phyloP scores from a whole-genome alignment of 306 rosid genomes.

The Trifolium repens region DNA sequence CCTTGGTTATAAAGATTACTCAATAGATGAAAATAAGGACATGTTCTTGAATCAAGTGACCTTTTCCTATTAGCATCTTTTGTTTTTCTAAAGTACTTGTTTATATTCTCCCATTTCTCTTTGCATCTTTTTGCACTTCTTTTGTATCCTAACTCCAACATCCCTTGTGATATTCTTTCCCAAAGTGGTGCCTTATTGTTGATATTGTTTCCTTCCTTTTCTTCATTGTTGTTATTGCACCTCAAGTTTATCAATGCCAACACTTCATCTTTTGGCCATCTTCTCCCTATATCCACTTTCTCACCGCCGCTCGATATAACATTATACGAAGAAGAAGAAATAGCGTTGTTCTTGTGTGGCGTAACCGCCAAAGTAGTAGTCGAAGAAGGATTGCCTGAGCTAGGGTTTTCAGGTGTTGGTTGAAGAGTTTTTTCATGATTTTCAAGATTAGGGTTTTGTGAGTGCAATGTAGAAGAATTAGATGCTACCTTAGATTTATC shows the following conservation, averaged over 20 bases:
- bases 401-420: constrained; percentile 58
- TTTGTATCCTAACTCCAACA: constrained; percentile 72
- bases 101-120: constrained; percentile 96
- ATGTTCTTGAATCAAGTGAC: constrained; percentile 81
- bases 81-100: constrained; percentile 90
- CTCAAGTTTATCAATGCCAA: constrained; percentile 80
- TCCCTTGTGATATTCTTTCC: constrained; percentile 93
- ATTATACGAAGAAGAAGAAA: constrained; percentile 33
- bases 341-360: constrained; percentile 41
- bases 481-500: neutral
- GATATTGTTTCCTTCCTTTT: constrained; percentile 49
- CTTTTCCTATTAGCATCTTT: constrained; percentile 78
- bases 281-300: constrained; percentile 67
- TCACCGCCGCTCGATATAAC: neutral
- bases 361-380: constrained; percentile 10
- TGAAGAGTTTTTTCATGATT: neutral
- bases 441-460: constrained; percentile 46
- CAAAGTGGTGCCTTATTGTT: constrained; percentile 67
- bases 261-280: constrained; percentile 99
- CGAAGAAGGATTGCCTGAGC: constrained; percentile 28
- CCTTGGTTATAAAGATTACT: constrained; percentile 69
- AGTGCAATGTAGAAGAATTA: constrained; percentile 16
- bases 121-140: constrained; percentile 93
- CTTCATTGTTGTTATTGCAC: constrained; percentile 51
- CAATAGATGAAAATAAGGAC: constrained; percentile 81